These are phyloP conservation scores for Camellia oleifera DNA, from an alignment of 179 eudicot species.

Conservation along the genomic window DNA sequence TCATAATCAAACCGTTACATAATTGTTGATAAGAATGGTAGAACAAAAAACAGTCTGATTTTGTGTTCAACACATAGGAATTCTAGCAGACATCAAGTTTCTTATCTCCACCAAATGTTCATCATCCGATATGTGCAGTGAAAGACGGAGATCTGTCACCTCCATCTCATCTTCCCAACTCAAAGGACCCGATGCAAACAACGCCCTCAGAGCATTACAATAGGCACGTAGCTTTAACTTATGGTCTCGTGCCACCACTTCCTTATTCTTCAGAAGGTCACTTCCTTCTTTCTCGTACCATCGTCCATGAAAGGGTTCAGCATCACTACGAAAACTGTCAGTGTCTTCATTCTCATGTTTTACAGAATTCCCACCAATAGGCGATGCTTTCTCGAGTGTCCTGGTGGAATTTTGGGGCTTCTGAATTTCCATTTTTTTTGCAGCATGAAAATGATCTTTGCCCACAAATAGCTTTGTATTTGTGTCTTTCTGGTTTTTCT, in stretches of 20 bases:
- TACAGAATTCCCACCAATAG: no score
- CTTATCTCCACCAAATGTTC: slow-evolving; percentile 64
- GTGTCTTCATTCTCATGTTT: slow-evolving; percentile 37
- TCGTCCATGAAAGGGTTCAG: slow-evolving; percentile 48
- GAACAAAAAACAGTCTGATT: neutral
- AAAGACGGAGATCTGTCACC: slow-evolving; percentile 62
- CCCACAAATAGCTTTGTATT: no score
- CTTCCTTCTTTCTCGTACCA: slow-evolving; percentile 31
- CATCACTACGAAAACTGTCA: slow-evolving; percentile 55
- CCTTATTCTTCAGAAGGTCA: slow-evolving; percentile 19
- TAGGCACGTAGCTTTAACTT: slow-evolving; percentile 73
- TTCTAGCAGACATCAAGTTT: slow-evolving; percentile 34
- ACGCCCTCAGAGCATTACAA: slow-evolving; percentile 51
- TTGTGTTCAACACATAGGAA: slow-evolving; percentile 15
- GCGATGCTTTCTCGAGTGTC: no score
- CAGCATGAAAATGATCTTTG: no score
- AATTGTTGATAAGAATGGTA: neutral
- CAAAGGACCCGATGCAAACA: slow-evolving; percentile 69
- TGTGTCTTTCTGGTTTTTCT: no score
- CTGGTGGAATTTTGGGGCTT: no score
- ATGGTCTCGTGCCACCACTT: slow-evolving; percentile 44
- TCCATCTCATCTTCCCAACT: slow-evolving; percentile 76
- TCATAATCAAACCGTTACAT: no score
- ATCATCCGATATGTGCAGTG: slow-evolving; percentile 21
- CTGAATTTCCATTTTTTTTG: no score